Conservation (phyloP, 164 flowering plant genomes). For the Nymphaea thermarum region DNA sequence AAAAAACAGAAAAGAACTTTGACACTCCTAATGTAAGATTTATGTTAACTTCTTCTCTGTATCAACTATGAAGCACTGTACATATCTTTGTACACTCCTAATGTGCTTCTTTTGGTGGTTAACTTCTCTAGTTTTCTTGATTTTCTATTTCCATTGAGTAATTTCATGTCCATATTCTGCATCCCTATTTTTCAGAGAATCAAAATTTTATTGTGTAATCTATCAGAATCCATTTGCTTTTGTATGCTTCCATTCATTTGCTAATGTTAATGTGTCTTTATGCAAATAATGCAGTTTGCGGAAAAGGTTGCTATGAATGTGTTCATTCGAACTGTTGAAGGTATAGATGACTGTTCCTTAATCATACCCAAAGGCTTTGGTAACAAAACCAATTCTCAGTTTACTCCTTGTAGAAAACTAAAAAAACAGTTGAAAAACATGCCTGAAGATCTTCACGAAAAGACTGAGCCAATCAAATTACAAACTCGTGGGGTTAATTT, state of each 20-base stretch:
- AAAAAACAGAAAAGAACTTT: too few species aligned
- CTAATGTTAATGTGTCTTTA: background rate
- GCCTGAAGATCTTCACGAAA: background rate
- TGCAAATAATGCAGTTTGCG: slow-evolving; percentile 49
- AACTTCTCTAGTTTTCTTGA: background rate
- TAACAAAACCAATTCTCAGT: background rate
- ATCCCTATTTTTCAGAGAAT: too few species aligned
- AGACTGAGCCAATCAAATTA: background rate
- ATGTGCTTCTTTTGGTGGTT: too few species aligned
- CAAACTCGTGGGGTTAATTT: slow-evolving; percentile 68
- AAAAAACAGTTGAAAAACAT: background rate
- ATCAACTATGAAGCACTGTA: background rate
- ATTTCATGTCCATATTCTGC: too few species aligned
- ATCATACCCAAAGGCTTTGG: background rate
- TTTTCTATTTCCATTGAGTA: too few species aligned
- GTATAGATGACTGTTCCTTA: slow-evolving; percentile 36
- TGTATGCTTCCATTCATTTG: too few species aligned
- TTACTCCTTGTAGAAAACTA: background rate
- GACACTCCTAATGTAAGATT: too few species aligned
- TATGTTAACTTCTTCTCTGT: background rate
- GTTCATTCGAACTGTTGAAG: slow-evolving; percentile 45
- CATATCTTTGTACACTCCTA: too few species aligned
- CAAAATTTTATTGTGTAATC: too few species aligned
- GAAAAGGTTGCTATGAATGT: slow-evolving; percentile 66
- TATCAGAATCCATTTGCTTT: too few species aligned